Evolutionary conservation across 352 stramenopile species (phyloP).

Genomic region (Phytophthora pinifolia): DNA sequence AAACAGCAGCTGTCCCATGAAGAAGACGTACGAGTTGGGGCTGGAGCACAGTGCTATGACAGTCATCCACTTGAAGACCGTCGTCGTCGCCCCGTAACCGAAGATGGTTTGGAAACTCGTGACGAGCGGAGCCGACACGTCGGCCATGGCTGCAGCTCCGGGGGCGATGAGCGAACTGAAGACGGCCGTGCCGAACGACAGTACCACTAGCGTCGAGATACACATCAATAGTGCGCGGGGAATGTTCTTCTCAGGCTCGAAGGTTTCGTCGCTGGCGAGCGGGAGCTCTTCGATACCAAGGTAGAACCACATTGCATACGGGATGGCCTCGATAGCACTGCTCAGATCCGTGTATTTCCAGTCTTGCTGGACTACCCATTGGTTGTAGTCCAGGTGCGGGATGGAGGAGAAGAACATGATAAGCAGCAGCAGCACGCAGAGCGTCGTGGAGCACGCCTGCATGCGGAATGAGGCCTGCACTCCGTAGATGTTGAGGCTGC

Average conservation of each 20-base stretch:
- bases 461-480: conserved; percentile 62
- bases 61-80: conserved; percentile 67
- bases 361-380: conserved; percentile 51
- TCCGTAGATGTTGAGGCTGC: conserved; percentile 48
- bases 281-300: conserved; percentile 27
- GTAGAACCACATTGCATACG: conserved; percentile 70
- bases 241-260: conserved; percentile 29
- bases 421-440: conserved; percentile 47
- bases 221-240: conserved; percentile 44
- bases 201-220: conserved; percentile 50
- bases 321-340: conserved; percentile 55
- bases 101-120: conserved; percentile 30
- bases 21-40: conserved; percentile 73
- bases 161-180: conserved; percentile 59
- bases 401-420: conserved; percentile 58
- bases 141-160: conserved; percentile 39
- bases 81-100: no score
- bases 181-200: conserved; percentile 52
- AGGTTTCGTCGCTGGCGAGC: conserved; percentile 27
- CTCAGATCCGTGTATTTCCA: conserved; percentile 51
- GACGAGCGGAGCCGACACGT: conserved; percentile 49
- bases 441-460: conserved; percentile 46
- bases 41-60: conserved; percentile 53
- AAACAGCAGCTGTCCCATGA: conserved; percentile 60
- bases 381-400: conserved; percentile 50